A percentile compares a stretch with the other conserved stretches of the same genome.
Conservation (phyloP, 345 rosid genomes). For the Bruguiera gymnorhiza region DNA sequence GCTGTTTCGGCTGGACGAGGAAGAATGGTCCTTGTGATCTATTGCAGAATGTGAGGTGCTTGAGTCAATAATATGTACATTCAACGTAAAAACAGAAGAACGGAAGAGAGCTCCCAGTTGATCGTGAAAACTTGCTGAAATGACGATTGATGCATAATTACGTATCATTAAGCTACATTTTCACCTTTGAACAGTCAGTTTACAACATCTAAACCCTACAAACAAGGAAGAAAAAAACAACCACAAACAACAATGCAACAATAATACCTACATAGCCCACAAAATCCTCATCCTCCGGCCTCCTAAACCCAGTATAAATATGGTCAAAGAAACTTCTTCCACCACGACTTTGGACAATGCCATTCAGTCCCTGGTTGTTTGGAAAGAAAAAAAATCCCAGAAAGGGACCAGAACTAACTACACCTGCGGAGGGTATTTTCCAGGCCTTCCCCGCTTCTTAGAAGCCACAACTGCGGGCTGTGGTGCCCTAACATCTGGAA, state of each 20-base stretch:
- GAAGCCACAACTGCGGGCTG: neutral
- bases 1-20: no score
- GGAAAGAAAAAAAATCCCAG: no score
- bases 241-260: neutral
- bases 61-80: no score
- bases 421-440: slow-evolving; percentile 42
- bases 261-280: slow-evolving; percentile 1
- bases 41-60: no score
- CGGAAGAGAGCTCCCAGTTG: neutral
- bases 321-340: neutral
- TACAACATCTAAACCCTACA: slow-evolving; percentile 4
- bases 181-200: slow-evolving; percentile 9
- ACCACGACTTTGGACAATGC: neutral
- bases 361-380: no score
- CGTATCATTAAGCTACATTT: slow-evolving; percentile 14
- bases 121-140: slow-evolving; percentile 5
- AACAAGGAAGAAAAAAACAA: neutral
- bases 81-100: neutral
- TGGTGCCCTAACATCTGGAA: slow-evolving; percentile 22
- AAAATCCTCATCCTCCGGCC: no score
- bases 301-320: slow-evolving; percentile 4
- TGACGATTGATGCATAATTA: neutral
- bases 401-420: neutral
- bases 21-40: no score
- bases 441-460: slow-evolving; percentile 81